Conservation (phyloP, 2,329 filamentous ascomycete species). For the Atkinsonella texensis region DNA sequence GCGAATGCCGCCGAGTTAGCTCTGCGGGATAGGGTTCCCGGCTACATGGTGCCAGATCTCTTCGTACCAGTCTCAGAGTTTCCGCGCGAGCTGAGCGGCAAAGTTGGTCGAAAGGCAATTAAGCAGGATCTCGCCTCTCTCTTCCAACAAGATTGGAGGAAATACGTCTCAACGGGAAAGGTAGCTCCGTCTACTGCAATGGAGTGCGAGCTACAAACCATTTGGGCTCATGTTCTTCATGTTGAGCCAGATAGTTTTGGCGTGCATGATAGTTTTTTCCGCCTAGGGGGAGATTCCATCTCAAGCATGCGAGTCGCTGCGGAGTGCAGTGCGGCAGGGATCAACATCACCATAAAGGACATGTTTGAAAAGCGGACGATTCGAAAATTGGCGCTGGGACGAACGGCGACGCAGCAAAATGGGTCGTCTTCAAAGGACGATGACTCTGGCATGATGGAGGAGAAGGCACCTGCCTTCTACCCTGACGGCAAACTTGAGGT, state of each 20-base stretch:
- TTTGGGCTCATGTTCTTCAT: neutral
- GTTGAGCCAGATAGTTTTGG: neutral
- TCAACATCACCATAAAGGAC: neutral
- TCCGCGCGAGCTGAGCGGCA: neutral
- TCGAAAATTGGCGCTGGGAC: neutral
- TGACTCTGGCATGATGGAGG: neutral
- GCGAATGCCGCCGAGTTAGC: neutral
- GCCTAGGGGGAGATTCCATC: constrained; percentile 1
- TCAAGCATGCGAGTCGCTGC: neutral
- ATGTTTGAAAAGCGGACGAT: neutral
- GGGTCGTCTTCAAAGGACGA: neutral
- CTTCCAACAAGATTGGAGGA: neutral
- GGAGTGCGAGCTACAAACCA: neutral
- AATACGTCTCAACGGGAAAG: neutral
- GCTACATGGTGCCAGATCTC: neutral
- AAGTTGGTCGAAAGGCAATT: neutral
- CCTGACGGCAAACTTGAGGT: neutral
- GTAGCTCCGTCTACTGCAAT: neutral
- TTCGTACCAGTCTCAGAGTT: neutral
- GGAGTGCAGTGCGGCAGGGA: neutral
- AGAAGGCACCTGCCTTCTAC: neutral
- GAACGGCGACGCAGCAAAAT: neutral
- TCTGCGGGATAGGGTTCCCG: neutral
- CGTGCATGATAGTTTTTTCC: neutral
- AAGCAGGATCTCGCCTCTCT: neutral